Percentiles rank a stretch among this genome's conserved stretches.
Evolutionary conservation across 441 rosid genomes (phyloP).

Genomic region (Eruca vesicaria): DNA sequence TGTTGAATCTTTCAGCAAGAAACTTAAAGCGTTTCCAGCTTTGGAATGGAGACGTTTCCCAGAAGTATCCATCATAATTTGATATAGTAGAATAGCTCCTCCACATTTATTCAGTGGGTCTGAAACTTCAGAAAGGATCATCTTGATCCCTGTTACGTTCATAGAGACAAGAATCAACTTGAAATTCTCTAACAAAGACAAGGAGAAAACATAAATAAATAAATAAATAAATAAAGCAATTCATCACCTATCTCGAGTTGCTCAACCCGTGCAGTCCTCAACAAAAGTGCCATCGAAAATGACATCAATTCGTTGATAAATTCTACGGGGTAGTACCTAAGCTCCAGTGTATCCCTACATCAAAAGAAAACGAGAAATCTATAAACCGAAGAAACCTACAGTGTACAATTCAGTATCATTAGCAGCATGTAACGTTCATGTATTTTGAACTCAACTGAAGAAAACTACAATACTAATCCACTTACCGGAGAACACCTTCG

Average conservation of each 20-base stretch:
- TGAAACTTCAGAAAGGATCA: constrained; percentile 57
- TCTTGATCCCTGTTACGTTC: constrained; percentile 53
- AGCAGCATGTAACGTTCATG: neutral
- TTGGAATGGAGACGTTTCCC: constrained; percentile 51
- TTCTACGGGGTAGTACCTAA: constrained; percentile 62
- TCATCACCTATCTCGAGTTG: constrained; percentile 60
- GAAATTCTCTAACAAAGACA: neutral
- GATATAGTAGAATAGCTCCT: constrained; percentile 53
- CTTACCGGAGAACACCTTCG: constrained; percentile 58
- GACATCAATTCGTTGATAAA: constrained; percentile 66
- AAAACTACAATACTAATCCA: neutral
- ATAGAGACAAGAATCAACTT: constrained; percentile 17
- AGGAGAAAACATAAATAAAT: neutral
- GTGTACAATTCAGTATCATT: neutral
- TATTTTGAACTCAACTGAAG: neutral
- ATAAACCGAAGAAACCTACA: neutral
- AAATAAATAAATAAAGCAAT: constrained; percentile 1
- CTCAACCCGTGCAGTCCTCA: constrained; percentile 62
- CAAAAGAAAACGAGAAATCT: neutral
- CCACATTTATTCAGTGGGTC: constrained; percentile 47
- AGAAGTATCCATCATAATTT: constrained; percentile 48
- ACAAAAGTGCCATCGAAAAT: constrained; percentile 59
- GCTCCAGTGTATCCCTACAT: constrained; percentile 53
- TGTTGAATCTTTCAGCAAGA: constrained; percentile 49
- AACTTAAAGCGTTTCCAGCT: constrained; percentile 51